Base-by-base conservation (phyloP, 768 basidiomycete species). In the Boletus insuetus region DNA sequence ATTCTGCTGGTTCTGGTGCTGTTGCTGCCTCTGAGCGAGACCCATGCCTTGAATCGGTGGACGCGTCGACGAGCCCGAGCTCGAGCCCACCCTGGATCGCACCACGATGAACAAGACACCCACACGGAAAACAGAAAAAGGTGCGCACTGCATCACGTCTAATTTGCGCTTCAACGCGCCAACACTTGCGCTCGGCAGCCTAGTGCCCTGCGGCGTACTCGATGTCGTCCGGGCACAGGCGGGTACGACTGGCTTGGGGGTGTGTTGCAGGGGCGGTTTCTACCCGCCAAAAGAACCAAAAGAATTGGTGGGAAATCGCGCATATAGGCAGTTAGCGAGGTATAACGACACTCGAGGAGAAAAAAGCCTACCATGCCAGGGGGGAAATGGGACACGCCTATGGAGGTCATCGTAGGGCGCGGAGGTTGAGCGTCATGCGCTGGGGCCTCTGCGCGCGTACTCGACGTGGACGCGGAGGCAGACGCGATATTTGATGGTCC, bases 321-420 rank as follows among this genome's bases (percentile, higher is more conserved):
- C 56, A 62, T 59, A 59, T 45, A 62, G 4, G 12, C 35, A 29
- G 41, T 56, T 11, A 56, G 22, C 11, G 6, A 16, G 0, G 22
- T 2, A 8, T 44, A 12, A 19, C 24, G 20, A 19, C 20, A 34
- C 46, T 20, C 3, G n/a, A 50, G 29, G 3, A 16, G 20, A 44
- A 4, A 17, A 14, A 49, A 22, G 67, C 75, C 9, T 59, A 82
- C 82, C 69, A 75, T 66, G 22, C 76, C 79, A 46, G 76, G 67
- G 0, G 79, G 78, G 52, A 78, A 77, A 61, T 80, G 73, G 59
- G 79, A 83, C 2, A 79, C 80, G 26, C 81, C 81, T 54, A 75
- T 69, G 3, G 79, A 74, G 22, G 74, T 2, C 12, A 24, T 17
- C 13, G 6, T 6, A 13, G 49, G 44, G 4, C 44, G 45, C 7